Conservation (phyloP, 2,329 filamentous ascomycete genomes). For the Aspergillus fischeri region DNA sequence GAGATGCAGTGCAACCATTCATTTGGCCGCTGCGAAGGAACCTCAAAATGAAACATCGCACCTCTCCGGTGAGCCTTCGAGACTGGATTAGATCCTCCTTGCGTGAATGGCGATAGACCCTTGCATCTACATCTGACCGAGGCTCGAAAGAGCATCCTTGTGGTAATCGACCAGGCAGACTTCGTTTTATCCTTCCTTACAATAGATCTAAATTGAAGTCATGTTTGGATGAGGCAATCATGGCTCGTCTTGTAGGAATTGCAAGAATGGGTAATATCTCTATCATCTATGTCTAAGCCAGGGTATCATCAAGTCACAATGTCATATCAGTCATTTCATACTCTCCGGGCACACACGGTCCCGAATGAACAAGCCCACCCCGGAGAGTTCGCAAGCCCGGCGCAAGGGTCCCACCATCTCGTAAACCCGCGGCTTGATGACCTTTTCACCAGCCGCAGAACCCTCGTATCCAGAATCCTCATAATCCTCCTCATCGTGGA, state of each 20-base stretch:
- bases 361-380: conserved; percentile 21
- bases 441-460: conserved; percentile 3
- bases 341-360: conserved; percentile 21
- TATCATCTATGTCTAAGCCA: neutral
- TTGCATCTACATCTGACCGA: neutral
- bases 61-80: no score
- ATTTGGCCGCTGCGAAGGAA: no score
- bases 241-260: neutral
- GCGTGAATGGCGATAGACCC: neutral
- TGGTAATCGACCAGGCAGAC: neutral
- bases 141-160: neutral
- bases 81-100: no score
- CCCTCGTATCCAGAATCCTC: conserved; percentile 16
- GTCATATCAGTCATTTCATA: conserved; percentile 5
- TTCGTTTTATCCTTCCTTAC: neutral
- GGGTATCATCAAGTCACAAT: neutral
- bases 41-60: no score
- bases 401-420: conserved; percentile 21
- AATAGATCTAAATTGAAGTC: neutral
- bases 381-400: conserved; percentile 16
- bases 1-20: no score
- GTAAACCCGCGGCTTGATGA: conserved; percentile 22
- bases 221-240: neutral
- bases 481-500: conserved; percentile 22
- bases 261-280: neutral